Evolutionary conservation across 805 yeast genomes (phyloP), one percentile per base, ranked within the genome.

Genomic region (Wickerhamomyces ciferrii): DNA sequence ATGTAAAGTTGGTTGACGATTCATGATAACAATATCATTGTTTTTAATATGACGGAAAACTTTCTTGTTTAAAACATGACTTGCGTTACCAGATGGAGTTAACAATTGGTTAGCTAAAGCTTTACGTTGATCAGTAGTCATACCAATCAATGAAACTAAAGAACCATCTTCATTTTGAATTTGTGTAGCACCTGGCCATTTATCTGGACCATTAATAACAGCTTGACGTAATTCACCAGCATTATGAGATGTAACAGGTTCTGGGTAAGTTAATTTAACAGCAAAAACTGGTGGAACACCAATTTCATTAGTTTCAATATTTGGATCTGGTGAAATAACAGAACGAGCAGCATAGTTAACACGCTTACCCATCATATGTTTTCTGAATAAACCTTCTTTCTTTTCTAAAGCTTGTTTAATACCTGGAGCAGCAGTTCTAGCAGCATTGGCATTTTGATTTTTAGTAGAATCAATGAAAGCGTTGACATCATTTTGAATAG

Each of bases 351-450:
- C 97, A 62, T 88, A 92, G 67, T 94, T 95, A 49, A 94, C 99
- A 75, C 99, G 90, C 76, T 94, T 94, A 65, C 99, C 99, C 99
- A 94, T 94, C 99, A 94, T 94, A 63, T 94, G 96, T 66, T 92
- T 94, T 74, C 99, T 82, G 76, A 94, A 94, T 53, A 92, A 75
- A 65, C 99, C 99, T 70, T 94, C 99, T 66, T 94, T 94, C 82
- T 94, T 92, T 69, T 94, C 99, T 61, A 94, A 75, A 11, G 96
- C 96, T 74, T 94, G 99, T 66, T 94, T 94, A 60, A 94, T 81
- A 72, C 99, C 99, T 2, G 99, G 99, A 36, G 80, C 78, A 23
- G 97, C 91, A 31, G 60, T 59, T 43, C 79, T 68, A 52, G 83
- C 79, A 21, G 83, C 83, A 41, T 74, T 76, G 13, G 79, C 75